Evolutionary conservation across 2,329 filamentous ascomycete genomes (phyloP), one percentile per base, ranked within the genome.

Genomic region (Fusarium lateritium): DNA sequence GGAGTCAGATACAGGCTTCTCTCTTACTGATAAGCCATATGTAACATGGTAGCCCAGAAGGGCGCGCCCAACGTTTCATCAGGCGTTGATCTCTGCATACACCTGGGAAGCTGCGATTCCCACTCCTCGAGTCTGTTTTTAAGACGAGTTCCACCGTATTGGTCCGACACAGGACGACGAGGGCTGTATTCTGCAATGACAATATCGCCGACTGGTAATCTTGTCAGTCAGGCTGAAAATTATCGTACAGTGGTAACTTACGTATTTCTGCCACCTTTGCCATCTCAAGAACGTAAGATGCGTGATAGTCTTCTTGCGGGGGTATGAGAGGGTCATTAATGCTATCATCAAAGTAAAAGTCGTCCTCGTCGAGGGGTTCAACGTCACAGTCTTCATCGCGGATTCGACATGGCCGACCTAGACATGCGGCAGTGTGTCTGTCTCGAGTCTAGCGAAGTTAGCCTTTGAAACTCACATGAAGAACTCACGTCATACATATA

Each of bases 331-430:
- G 28, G 1, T 59, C 55, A 1, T 61, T 21, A 2, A 36, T 17
- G 19, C 28, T n/a, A 1, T 57, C 34, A n/a, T 72, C 70, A 9
- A 71, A 57, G 6, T 58, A 45, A 0, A 72, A 45, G 33, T 72
- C 70, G 1, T 52, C 34, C 5, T 69, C 53, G 3, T 17, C 49
- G 1, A 63, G 33, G 40, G 22, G 28, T 15, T 72, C 70, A 1
- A 72, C 28, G 5, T 72, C 70, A 3, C 70, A 72, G 11, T 72
- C 70, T 5, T 72, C 70, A 1, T 72, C 70, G 40, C 70, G 54
- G 6, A 72, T 73, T 6, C 70, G 53, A 2, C 64, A 71, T 5
- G 70, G 70, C 5, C 60, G 55, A 0, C 65, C 70, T 0, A 73
- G 36, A 6, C 60, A 67, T 13, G 70, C 70, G 0, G 70, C 70